Percentiles rank a stretch among this genome's conserved stretches.
These are phyloP conservation scores for Houttuynia cordata DNA, from an alignment of 164 flowering plant genomes.

Conservation along the genomic window DNA sequence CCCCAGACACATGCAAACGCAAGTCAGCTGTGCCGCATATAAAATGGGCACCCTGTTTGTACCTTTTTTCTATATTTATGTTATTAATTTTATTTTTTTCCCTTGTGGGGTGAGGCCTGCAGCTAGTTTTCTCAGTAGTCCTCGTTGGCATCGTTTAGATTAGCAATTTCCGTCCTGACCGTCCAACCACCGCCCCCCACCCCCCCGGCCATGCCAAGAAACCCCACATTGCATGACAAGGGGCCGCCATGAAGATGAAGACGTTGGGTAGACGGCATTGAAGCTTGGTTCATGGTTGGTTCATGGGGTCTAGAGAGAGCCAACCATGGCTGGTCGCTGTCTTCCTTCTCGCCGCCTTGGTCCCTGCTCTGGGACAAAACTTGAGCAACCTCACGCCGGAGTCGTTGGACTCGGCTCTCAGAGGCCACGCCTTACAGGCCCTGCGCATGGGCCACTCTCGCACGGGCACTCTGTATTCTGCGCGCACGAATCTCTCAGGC, in stretches of 20 bases:
- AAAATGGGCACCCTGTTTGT: too few relatives aligned
- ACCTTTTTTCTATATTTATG: too few relatives aligned
- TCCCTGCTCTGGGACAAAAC: too few relatives aligned
- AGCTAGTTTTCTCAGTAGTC: not conserved
- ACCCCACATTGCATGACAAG: not conserved
- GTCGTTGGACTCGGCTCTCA: conserved; percentile 29
- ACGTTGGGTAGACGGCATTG: not conserved
- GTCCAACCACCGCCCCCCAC: too few relatives aligned
- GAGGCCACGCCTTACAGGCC: conserved; percentile 26
- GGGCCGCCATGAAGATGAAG: not conserved
- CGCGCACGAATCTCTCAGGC: conserved; percentile 41
- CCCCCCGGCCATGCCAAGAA: not conserved
- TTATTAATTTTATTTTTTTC: too few relatives aligned
- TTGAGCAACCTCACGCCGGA: not conserved
- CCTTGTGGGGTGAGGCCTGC: too few relatives aligned
- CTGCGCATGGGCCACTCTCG: conserved; percentile 19
- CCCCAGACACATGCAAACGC: too few relatives aligned
- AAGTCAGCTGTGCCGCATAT: too few relatives aligned
- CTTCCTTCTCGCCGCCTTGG: not conserved
- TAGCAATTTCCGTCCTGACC: not conserved
- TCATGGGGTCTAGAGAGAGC: not conserved
- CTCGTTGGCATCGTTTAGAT: conserved; percentile 4
- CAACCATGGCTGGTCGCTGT: not conserved
- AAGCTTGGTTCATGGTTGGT: not conserved
- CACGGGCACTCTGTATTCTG: conserved; percentile 31